These are phyloP conservation scores for Pythium aquatile DNA, from an alignment of 352 stramenopile genomes.

Conservation along the genomic window DNA sequence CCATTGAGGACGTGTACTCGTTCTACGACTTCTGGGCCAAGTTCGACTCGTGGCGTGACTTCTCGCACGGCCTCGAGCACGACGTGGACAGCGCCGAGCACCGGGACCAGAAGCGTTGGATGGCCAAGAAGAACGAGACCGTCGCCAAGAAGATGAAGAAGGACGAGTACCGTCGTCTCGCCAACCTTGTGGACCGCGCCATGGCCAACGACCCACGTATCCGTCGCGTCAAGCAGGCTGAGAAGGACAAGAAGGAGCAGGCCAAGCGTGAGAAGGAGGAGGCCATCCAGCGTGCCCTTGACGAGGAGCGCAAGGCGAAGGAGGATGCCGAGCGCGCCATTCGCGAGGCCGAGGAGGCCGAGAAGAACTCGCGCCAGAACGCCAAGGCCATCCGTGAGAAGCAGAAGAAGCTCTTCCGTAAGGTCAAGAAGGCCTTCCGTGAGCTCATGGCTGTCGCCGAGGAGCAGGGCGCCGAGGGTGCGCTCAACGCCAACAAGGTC, in stretches of 20 bases:
- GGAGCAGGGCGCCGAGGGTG: slow-evolving; percentile 54
- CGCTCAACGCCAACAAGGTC: slow-evolving; percentile 71
- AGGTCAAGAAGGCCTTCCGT: slow-evolving; percentile 84
- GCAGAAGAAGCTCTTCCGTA: slow-evolving; percentile 82
- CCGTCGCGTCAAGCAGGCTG: slow-evolving; percentile 76
- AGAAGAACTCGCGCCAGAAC: slow-evolving; percentile 68
- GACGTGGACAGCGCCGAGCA: slow-evolving; percentile 82
- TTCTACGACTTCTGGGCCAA: slow-evolving; percentile 93
- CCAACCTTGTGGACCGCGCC: slow-evolving; percentile 76
- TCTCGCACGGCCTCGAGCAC: slow-evolving; percentile 82
- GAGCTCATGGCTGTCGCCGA: slow-evolving; percentile 66
- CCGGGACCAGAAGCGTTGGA: slow-evolving; percentile 86
- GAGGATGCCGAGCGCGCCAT: slow-evolving; percentile 52
- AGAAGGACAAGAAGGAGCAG: slow-evolving; percentile 81
- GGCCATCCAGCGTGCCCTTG: slow-evolving; percentile 58
- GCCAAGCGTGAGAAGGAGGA: slow-evolving; percentile 78
- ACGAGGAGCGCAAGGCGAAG: slow-evolving; percentile 63
- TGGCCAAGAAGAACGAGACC: slow-evolving; percentile 87
- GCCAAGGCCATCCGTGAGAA: slow-evolving; percentile 80
- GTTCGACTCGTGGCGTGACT: slow-evolving; percentile 85
- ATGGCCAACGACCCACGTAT: slow-evolving; percentile 74
- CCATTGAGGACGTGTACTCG: slow-evolving; percentile 68
- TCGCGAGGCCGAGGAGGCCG: slow-evolving; percentile 57
- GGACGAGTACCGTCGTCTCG: slow-evolving; percentile 80
- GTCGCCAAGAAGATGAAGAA: slow-evolving; percentile 90